Conservation (phyloP, 1,284 basidiomycete genomes). For the Neonothopanus nambi region DNA sequence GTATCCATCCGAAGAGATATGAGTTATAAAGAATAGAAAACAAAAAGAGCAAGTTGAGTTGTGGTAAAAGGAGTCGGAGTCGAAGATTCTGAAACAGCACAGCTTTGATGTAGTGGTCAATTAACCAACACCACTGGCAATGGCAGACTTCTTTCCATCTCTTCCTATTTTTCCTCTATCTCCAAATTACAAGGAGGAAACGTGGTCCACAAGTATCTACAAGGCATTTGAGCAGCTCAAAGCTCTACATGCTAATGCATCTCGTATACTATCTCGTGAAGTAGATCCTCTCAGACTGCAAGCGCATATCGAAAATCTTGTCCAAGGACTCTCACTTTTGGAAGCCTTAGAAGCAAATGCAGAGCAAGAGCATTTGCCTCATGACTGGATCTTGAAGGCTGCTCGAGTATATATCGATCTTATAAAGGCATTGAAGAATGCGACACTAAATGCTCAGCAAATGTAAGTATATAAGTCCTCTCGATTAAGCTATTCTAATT, state of each 20-base stretch:
- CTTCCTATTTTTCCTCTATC: not conserved
- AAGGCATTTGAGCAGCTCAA: not conserved
- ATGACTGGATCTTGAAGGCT: constrained; percentile 7
- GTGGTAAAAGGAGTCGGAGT: too few relatives aligned
- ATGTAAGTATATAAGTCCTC: not conserved
- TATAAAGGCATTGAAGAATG: constrained; percentile 1
- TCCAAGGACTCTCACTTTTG: constrained; percentile 10
- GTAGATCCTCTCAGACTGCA: constrained; percentile 8
- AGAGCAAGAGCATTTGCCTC: constrained; percentile 9
- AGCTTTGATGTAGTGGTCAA: too few relatives aligned
- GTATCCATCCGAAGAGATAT: too few relatives aligned
- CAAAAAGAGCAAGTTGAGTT: too few relatives aligned
- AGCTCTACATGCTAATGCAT: not conserved
- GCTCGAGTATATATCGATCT: constrained; percentile 6
- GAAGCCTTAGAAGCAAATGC: constrained; percentile 11
- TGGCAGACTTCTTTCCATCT: too few relatives aligned
- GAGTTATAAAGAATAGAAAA: too few relatives aligned
- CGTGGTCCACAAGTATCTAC: constrained; percentile 7
- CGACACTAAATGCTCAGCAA: not conserved
- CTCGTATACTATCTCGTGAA: constrained; percentile 9
- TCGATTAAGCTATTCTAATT: not conserved
- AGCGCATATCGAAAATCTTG: not conserved
- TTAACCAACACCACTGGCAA: too few relatives aligned
- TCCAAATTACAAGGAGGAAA: not conserved
- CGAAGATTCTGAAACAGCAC: too few relatives aligned